These are phyloP conservation scores for Aspergillus sclerotiicarbonarius DNA, from an alignment of 495 filamentous ascomycete genomes.

Conservation along the genomic window DNA sequence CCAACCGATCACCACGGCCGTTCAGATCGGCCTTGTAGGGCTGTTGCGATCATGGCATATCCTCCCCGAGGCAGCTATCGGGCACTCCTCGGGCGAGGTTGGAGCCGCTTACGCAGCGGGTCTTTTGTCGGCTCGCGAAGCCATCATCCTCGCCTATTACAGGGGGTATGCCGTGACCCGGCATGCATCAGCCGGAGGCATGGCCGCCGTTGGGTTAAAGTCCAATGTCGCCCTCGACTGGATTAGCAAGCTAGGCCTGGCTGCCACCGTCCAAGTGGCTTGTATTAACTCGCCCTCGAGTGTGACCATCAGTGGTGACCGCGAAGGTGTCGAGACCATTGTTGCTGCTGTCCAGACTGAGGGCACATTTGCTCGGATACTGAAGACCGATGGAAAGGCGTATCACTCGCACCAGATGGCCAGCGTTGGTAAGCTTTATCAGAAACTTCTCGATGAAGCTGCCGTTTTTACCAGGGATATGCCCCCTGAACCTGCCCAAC, in stretches of 20 bases:
- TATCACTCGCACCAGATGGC: constrained; percentile 5
- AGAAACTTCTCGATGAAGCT: not conserved
- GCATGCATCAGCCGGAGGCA: constrained; percentile 7
- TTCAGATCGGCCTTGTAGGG: constrained; percentile 35
- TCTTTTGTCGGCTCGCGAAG: constrained; percentile 9
- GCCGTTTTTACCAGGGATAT: no score
- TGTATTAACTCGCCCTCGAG: constrained; percentile 4
- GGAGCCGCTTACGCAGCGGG: constrained; percentile 22
- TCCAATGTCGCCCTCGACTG: not conserved
- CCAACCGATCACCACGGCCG: constrained; percentile 15
- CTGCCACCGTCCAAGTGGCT: not conserved
- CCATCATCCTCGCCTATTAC: constrained; percentile 20
- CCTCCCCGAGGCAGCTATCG: constrained; percentile 15
- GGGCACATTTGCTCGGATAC: not conserved
- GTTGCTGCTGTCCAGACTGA: not conserved
- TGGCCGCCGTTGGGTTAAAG: constrained; percentile 21
- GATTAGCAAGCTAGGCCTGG: not conserved
- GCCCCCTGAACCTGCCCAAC: no score
- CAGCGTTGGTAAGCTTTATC: not conserved
- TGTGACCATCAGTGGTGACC: constrained; percentile 1
- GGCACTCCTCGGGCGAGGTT: constrained; percentile 27
- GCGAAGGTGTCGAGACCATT: not conserved
- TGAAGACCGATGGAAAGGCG: not conserved
- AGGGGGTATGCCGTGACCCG: constrained; percentile 12
- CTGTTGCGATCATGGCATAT: constrained; percentile 35